phyloP scores from a whole-genome alignment of 805 yeast species.

The Candida ficus region DNA sequence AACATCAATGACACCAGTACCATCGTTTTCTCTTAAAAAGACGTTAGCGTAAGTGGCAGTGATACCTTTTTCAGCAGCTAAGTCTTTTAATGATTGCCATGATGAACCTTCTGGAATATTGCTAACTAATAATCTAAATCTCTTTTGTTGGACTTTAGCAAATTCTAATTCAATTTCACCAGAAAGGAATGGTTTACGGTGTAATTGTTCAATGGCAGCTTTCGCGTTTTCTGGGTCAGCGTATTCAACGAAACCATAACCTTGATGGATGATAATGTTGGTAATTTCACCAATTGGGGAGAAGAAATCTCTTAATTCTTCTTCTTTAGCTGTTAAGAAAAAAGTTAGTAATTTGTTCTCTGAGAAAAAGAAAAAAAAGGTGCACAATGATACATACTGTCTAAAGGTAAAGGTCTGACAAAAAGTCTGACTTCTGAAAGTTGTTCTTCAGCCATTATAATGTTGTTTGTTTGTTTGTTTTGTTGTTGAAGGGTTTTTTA shows the following conservation, averaged over 20 bases:
- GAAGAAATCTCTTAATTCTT: constrained; percentile 67
- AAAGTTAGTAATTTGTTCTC: constrained; percentile 8
- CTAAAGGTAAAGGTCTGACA: constrained; percentile 60
- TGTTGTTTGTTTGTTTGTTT: neutral
- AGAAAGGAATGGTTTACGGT: constrained; percentile 63
- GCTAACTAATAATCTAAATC: constrained; percentile 64
- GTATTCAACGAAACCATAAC: constrained; percentile 87
- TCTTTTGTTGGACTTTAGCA: constrained; percentile 49
- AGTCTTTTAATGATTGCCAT: constrained; percentile 89
- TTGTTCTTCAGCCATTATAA: constrained; percentile 19
- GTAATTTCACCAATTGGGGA: constrained; percentile 59
- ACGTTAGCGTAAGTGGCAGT: constrained; percentile 57
- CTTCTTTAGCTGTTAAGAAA: constrained; percentile 31
- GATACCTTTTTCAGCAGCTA: constrained; percentile 70
- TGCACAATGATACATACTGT: constrained; percentile 24
- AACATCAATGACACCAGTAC: constrained; percentile 42
- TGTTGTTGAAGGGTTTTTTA: neutral
- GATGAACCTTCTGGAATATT: constrained; percentile 72
- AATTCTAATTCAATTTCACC: constrained; percentile 40
- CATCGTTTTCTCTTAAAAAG: constrained; percentile 39
- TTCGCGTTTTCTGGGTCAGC: constrained; percentile 66
- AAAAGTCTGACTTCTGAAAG: constrained; percentile 43
- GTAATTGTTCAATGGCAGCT: constrained; percentile 68
- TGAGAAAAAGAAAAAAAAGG: too few relatives aligned
- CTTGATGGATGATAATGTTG: constrained; percentile 69